Evolutionary conservation across 73 alveolate genomes (phyloP).

Genomic region (Uronychia setigera): DNA sequence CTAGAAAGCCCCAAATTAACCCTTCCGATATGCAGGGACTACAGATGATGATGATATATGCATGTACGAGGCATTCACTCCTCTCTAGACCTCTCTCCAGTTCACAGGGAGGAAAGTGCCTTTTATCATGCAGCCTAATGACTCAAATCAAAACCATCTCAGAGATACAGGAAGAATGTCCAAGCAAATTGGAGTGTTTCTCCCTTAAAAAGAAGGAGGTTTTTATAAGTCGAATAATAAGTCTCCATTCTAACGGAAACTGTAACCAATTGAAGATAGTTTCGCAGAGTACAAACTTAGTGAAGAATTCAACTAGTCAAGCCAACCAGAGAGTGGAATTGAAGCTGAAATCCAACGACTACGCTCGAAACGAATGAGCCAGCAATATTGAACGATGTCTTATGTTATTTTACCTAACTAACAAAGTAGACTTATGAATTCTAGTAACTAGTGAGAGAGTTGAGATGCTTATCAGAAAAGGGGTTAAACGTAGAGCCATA

Average conservation of each 20-base stretch:
- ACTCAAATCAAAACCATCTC: background rate
- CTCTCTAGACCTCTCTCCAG: background rate
- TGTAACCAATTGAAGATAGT: background rate
- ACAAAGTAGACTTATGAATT: background rate
- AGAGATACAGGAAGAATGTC: background rate
- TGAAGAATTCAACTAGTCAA: background rate
- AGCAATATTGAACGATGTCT: background rate
- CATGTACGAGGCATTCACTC: background rate
- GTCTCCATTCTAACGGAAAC: background rate
- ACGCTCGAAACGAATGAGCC: background rate
- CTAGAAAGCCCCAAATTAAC: no score
- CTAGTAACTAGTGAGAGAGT: background rate
- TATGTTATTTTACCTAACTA: background rate
- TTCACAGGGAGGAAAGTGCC: background rate
- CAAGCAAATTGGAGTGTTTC: background rate
- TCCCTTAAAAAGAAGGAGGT: background rate
- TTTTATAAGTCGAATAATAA: no score
- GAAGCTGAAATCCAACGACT: background rate
- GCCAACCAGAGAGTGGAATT: background rate
- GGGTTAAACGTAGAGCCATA: slow-evolving; percentile 63
- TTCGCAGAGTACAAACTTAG: background rate
- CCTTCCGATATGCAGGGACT: no score
- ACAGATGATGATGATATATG: background rate
- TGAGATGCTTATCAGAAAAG: background rate
- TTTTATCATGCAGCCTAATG: background rate